Evolutionary conservation across 163 green algal species (phyloP), one percentile per base, ranked within the genome.

Genomic region (Volvox carteri): DNA sequence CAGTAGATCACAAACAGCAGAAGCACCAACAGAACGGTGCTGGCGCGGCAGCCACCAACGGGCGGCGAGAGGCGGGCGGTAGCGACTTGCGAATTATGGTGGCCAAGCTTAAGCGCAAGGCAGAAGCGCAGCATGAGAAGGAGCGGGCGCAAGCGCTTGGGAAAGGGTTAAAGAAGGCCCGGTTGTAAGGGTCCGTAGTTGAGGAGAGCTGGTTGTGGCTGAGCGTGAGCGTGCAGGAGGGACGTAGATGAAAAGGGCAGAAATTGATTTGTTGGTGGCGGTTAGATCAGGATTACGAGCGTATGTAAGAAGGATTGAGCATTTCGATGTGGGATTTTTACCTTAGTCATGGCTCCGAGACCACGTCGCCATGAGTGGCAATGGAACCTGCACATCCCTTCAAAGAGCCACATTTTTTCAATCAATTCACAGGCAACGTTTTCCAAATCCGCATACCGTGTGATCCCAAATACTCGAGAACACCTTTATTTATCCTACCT

Each of bases 81-180:
- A 30, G 19, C 65, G 93, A 96, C 58, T 56, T 97, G 54, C 93
- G 92, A 67, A 80, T 93, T 0, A 97, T 98, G 95, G 94, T 98
- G 6, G 92, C 93, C 0, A 95, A 95, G 54, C 91, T 98, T 1
- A 98, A 98, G 91, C 93, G 95, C 23, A 97, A 97, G 56, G 90
- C 88, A 52, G 89, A 93, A 85, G 74, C 79, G 65, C 84, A 85
- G 75, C 62, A 87, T 33, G 65, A 78, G 42, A 87, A 87, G 46
- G 14, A 78, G 50, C 60, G 79, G 28, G 60, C 79, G 28, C n/a
- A 54, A 33, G 79, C 78, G 78, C 58, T 78, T 25, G 79, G 60
- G n/a, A 86, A 67, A 23, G 79, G 60, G 14, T 4, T 30, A 8
- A 86, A 86, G 79, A 86, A 86, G 79, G n/a, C 60, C 50, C 76